Evolutionary conservation across 192 early-diverging fungal species (phyloP), one percentile per base, ranked within the genome.

Genomic region (Paraglomus occultum): DNA sequence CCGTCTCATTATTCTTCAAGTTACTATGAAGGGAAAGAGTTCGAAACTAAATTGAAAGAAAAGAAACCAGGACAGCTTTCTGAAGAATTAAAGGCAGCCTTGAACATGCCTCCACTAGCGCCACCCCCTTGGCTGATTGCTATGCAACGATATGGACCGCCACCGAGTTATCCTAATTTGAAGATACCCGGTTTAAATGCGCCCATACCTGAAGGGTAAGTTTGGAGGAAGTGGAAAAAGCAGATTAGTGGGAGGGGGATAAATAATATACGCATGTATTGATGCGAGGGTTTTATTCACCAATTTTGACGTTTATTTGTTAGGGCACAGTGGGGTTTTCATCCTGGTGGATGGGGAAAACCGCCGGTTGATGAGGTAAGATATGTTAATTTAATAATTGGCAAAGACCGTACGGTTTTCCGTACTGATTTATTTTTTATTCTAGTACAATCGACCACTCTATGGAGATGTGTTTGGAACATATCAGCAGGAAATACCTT

Each of bases 1-100:
- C n/a, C 31, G 31, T 31, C 3, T 15, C 12, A 38, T 40, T 17
- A 50, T 40, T 61, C 54, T 50, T 51, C 4, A 74, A 82, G 83
- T 67, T 98, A 95, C 78, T 98, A 94, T 70, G 97, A 99, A 75
- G 96, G 97, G 8, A 96, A 94, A 72, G 97, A 99, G 70, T 94
- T 91, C 63, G 96, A 97, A 59, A 90, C 93, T 47, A 89, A 89
- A 45, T 79, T 94, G 38, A 92, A 93, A 70, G 80, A 90, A 59
- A 91, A 91, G 73, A 92, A 95, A 40, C 97, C 97, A 0, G 96
- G 97, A 3, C 76, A 84, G 18, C 74, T 99, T 12, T 91, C 90
- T 12, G 92, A 94, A 50, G 90, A 92, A n/a, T 78, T 99, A 12
- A 90, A 88, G 54, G 82, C 78, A 5, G 97, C 97, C 0, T 84